phyloP scores from a whole-genome alignment of 2,329 filamentous ascomycete species.

The Aspergillus puulaauensis region DNA sequence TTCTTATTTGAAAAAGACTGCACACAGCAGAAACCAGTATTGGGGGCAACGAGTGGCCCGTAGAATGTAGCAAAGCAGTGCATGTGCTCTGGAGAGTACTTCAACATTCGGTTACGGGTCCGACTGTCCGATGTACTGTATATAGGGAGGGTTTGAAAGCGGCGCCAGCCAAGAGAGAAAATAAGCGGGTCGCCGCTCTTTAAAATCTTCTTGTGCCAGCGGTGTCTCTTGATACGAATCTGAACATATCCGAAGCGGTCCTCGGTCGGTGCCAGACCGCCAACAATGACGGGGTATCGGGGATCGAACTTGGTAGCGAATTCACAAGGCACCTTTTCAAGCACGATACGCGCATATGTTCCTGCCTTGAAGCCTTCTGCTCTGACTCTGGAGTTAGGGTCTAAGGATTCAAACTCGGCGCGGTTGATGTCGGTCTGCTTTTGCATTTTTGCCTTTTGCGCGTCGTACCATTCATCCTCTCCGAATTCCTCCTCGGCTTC shows the following conservation, averaged over 20 bases:
- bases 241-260: constrained; percentile 95
- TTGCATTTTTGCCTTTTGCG: constrained; percentile 89
- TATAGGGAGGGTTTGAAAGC: constrained; percentile 88
- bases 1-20: constrained; percentile 82
- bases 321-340: constrained; percentile 86
- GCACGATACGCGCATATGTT: constrained; percentile 86
- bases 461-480: constrained; percentile 98
- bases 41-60: constrained; percentile 89
- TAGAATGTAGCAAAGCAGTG: constrained; percentile 97
- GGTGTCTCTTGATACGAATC: constrained; percentile 91
- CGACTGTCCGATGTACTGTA: constrained; percentile 95
- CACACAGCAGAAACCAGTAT: constrained; percentile 92
- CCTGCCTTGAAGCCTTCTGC: constrained; percentile 91
- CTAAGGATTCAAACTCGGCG: constrained; percentile 83
- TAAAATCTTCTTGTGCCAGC: constrained; percentile 99
- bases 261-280: constrained; percentile 89
- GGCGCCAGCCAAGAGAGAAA: constrained; percentile 92
- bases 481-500: constrained; percentile 73
- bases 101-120: constrained; percentile 94
- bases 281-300: constrained; percentile 79
- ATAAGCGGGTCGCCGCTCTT: constrained; percentile 98
- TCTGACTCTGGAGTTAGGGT: constrained; percentile 75
- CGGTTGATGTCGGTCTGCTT: constrained; percentile 98
- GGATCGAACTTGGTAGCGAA: constrained; percentile 82
- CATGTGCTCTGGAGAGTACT: constrained; percentile 99